Evolutionary conservation across 441 rosid species (phyloP).

Genomic region (Dalechampia spathulata): DNA sequence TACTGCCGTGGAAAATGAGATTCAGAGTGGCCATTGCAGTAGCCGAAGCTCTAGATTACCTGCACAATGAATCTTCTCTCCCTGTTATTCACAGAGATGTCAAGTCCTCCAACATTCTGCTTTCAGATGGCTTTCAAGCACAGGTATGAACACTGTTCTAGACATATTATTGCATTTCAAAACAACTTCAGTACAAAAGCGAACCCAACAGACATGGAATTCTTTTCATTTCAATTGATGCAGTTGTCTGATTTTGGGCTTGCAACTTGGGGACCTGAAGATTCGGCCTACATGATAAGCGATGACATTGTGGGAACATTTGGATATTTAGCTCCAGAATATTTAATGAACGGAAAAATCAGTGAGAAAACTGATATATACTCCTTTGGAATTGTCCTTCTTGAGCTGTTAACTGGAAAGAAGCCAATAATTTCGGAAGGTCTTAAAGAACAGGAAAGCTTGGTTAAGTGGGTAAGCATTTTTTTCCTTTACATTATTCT

Average conservation of each 20-base stretch:
- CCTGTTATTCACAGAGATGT: too few species aligned
- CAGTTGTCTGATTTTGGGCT: constrained; percentile 62
- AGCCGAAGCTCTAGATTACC: too few species aligned
- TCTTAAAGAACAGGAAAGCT: constrained; percentile 61
- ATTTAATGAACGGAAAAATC: constrained; percentile 88
- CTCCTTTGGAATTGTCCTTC: constrained; percentile 81
- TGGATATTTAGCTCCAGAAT: constrained; percentile 94
- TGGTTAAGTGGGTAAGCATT: constrained; percentile 84
- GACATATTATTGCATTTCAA: too few species aligned
- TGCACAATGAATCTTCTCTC: too few species aligned
- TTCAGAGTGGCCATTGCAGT: too few species aligned
- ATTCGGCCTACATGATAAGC: constrained; percentile 45
- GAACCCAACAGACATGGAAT: too few species aligned
- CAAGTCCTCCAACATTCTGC: too few species aligned
- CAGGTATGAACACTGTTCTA: too few species aligned
- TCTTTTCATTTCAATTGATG: too few species aligned
- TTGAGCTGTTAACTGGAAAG: constrained; percentile 79
- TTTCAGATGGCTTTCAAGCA: too few species aligned
- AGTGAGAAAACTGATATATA: constrained; percentile 85
- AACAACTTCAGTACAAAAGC: too few species aligned
- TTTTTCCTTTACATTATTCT: neutral
- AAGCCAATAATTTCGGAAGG: constrained; percentile 41
- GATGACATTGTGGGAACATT: constrained; percentile 78
- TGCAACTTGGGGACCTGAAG: constrained; percentile 70
- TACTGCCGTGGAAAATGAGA: too few species aligned